Percentiles rank a stretch among this genome's conserved stretches.
phyloP scores from a whole-genome alignment of 148 eudicot genomes.

The Spergularia bocconei region DNA sequence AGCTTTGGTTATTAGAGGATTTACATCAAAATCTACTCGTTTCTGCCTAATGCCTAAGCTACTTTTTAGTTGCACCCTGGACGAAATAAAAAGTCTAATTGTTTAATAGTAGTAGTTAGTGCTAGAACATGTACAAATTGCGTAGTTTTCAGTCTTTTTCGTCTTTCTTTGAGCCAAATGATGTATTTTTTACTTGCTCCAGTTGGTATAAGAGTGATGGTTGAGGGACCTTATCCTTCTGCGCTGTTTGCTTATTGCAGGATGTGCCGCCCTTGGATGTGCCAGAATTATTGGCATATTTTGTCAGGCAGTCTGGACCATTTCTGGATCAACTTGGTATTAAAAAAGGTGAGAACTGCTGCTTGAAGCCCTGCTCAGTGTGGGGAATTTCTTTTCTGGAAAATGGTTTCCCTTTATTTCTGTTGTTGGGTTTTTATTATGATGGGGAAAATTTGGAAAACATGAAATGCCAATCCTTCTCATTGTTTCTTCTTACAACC shows the following conservation, averaged over 20 bases:
- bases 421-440: not conserved
- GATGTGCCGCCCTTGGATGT: conserved; percentile 90
- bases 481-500: not conserved
- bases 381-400: not conserved
- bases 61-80: not conserved
- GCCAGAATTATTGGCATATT: conserved; percentile 79
- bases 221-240: conserved; percentile 19
- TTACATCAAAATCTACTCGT: not conserved
- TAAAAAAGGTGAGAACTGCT: conserved; percentile 51
- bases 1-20: not conserved
- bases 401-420: not conserved
- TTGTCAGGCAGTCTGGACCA: conserved; percentile 86
- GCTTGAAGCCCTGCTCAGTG: not conserved
- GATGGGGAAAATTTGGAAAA: not conserved
- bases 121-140: not conserved
- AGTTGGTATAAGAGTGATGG: not conserved
- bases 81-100: not conserved
- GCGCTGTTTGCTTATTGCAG: conserved; percentile 34
- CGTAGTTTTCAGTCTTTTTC: not conserved
- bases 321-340: conserved; percentile 95
- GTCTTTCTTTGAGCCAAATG: not conserved
- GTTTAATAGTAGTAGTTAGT: not conserved
- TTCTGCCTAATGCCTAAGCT: not conserved
- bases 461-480: not conserved
- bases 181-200: not conserved